A percentile compares a stretch with the other conserved stretches of the same genome.
These are phyloP conservation scores for Serendipita vermifera DNA, from an alignment of 768 basidiomycete genomes.

Conservation along the genomic window DNA sequence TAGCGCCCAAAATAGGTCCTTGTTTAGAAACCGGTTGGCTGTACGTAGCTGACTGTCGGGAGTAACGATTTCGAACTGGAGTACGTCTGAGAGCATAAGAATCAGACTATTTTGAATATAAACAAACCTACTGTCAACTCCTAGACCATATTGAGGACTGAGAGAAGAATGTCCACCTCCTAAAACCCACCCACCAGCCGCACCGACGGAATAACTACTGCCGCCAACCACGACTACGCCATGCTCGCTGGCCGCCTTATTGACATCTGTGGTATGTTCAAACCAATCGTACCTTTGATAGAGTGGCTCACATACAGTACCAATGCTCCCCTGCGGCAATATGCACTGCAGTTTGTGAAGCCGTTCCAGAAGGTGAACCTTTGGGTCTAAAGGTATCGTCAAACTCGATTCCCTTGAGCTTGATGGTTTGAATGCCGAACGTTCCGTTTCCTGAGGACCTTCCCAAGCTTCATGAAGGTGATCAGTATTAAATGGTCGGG, in stretches of 20 bases:
- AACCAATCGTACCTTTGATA: slow-evolving; percentile 29
- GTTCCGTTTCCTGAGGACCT: slow-evolving; percentile 27
- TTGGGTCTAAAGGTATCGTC: slow-evolving; percentile 23
- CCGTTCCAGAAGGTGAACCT: slow-evolving; percentile 19
- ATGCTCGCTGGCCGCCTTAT: slow-evolving; percentile 27
- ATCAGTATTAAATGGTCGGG: background rate
- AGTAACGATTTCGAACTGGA: slow-evolving; percentile 13
- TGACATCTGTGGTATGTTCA: slow-evolving; percentile 37
- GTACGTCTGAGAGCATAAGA: background rate
- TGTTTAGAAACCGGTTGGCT: background rate
- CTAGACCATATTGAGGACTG: slow-evolving; percentile 31
- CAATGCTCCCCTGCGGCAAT: slow-evolving; percentile 14
- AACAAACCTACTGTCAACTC: slow-evolving; percentile 14
- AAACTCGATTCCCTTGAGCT: slow-evolving; percentile 29
- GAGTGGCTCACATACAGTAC: background rate
- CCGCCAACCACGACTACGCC: slow-evolving; percentile 36
- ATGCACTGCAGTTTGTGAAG: slow-evolving; percentile 13
- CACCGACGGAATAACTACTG: slow-evolving; percentile 29
- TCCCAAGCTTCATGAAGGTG: slow-evolving; percentile 20
- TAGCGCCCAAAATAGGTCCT: slow-evolving; percentile 14
- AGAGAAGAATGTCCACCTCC: slow-evolving; percentile 37
- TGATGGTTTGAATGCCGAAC: slow-evolving; percentile 32
- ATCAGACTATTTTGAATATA: background rate
- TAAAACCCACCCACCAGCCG: slow-evolving; percentile 36
- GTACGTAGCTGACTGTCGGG: slow-evolving; percentile 9